Percentiles rank a stretch among this genome's conserved stretches.
These are phyloP conservation scores for Colletotrichum tamarilloi DNA, from an alignment of 2,329 filamentous ascomycete species.

Conservation along the genomic window DNA sequence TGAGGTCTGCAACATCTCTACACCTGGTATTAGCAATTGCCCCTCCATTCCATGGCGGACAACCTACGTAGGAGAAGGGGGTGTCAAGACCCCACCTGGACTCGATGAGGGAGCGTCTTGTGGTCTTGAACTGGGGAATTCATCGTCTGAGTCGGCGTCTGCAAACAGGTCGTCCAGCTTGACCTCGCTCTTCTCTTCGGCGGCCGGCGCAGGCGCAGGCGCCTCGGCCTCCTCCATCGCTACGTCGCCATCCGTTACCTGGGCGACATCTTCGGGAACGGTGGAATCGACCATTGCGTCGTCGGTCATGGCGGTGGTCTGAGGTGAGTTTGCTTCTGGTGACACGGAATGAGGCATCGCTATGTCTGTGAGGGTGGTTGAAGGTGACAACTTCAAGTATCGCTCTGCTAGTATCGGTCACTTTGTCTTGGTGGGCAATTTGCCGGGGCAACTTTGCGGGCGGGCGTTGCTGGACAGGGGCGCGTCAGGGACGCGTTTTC, in stretches of 20 bases:
- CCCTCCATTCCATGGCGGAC: neutral
- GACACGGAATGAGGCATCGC: slow-evolving; percentile 60
- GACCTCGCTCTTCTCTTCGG: slow-evolving; percentile 54
- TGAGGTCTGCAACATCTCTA: slow-evolving; percentile 51
- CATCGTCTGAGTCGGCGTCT: slow-evolving; percentile 69
- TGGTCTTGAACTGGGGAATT: slow-evolving; percentile 64
- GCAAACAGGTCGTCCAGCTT: slow-evolving; percentile 70
- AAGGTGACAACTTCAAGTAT: neutral
- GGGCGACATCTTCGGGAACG: slow-evolving; percentile 43
- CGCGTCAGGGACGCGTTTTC: slow-evolving; percentile 35
- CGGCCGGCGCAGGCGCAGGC: slow-evolving; percentile 39
- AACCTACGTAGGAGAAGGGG: slow-evolving; percentile 58
- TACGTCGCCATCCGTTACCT: slow-evolving; percentile 49
- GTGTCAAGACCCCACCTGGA: slow-evolving; percentile 49
- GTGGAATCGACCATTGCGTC: slow-evolving; percentile 48
- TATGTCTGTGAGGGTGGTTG: neutral
- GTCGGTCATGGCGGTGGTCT: slow-evolving; percentile 41
- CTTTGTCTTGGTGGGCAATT: neutral
- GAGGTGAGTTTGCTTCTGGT: slow-evolving; percentile 43
- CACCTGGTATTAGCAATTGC: neutral
- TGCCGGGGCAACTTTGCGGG: slow-evolving; percentile 20
- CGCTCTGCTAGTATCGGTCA: neutral
- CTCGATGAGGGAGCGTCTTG: slow-evolving; percentile 52
- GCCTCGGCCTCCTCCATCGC: slow-evolving; percentile 52
- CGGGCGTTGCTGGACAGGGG: neutral